These are phyloP conservation scores for Diospyros lotus DNA, from an alignment of 148 eudicot genomes.

Conservation along the genomic window DNA sequence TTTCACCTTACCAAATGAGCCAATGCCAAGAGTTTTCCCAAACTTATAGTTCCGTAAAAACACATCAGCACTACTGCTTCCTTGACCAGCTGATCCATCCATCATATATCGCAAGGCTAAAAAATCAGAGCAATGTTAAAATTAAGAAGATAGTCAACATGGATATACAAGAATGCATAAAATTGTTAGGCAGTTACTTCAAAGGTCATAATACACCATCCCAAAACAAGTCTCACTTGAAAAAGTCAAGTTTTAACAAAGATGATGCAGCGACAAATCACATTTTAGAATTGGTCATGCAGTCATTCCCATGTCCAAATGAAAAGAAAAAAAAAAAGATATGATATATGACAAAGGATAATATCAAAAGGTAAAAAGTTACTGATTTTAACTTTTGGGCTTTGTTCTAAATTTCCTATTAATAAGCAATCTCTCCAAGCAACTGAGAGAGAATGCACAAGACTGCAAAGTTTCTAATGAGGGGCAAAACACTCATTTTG, in stretches of 20 bases:
- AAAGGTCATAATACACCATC: background rate
- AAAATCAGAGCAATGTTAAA: background rate
- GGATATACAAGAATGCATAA: background rate
- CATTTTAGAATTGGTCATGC: too few relatives aligned
- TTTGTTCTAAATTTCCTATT: too few relatives aligned
- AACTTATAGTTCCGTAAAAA: constrained; percentile 71
- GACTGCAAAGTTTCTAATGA: too few relatives aligned
- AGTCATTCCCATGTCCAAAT: background rate
- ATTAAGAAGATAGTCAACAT: background rate
- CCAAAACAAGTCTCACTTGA: background rate
- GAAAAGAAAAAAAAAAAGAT: too few relatives aligned
- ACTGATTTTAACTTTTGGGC: too few relatives aligned
- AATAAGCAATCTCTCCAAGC: too few relatives aligned
- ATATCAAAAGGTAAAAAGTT: too few relatives aligned
- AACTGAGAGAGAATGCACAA: too few relatives aligned
- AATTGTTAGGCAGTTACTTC: background rate
- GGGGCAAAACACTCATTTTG: background rate
- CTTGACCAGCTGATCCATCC: constrained; percentile 64
- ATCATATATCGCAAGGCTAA: constrained; percentile 29
- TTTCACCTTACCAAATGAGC: constrained; percentile 94
- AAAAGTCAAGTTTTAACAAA: background rate
- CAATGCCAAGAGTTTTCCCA: constrained; percentile 96
- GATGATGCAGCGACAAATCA: too few relatives aligned
- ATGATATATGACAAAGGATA: too few relatives aligned
- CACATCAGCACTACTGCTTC: constrained; percentile 45